These are phyloP conservation scores for Papiliotrema nemorosa DNA, from an alignment of 1,284 basidiomycete species.

Conservation along the genomic window DNA sequence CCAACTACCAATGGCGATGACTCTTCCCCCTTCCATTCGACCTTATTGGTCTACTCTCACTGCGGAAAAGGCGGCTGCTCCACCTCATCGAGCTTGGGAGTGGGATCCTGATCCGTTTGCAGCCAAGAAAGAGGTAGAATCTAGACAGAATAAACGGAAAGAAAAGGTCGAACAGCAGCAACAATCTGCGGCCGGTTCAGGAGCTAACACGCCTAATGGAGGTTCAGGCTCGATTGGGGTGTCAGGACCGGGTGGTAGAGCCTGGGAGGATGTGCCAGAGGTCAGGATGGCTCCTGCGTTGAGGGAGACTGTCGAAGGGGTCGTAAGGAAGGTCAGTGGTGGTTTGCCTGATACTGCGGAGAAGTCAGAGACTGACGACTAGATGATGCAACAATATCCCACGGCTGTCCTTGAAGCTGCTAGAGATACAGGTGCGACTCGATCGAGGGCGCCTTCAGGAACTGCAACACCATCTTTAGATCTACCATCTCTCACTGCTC, in stretches of 20 bases:
- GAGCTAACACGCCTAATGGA: slow-evolving; percentile 6
- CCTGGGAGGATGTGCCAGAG: slow-evolving; percentile 69
- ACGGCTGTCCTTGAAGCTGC: slow-evolving; percentile 48
- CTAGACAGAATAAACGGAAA: slow-evolving; percentile 58
- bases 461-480: slow-evolving; percentile 34
- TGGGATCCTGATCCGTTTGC: slow-evolving; percentile 80
- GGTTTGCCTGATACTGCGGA: neutral
- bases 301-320: slow-evolving; percentile 75
- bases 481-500: slow-evolving; percentile 24
- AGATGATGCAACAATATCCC: slow-evolving; percentile 51
- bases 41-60: slow-evolving; percentile 80
- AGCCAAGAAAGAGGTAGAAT: slow-evolving; percentile 63
- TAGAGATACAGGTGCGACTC: slow-evolving; percentile 32
- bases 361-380: slow-evolving; percentile 2
- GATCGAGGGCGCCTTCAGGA: slow-evolving; percentile 29
- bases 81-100: slow-evolving; percentile 75
- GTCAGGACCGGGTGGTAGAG: slow-evolving; percentile 37
- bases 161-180: slow-evolving; percentile 30
- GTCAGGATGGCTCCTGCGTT: slow-evolving; percentile 76
- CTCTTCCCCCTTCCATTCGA: slow-evolving; percentile 73
- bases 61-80: slow-evolving; percentile 63
- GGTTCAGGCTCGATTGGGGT: slow-evolving; percentile 32
- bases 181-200: slow-evolving; percentile 6
- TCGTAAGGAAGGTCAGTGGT: slow-evolving; percentile 67
- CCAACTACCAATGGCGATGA: slow-evolving; percentile 67